Conservation (phyloP, 106 monocot genomes). For the Cymbidium sinense region DNA sequence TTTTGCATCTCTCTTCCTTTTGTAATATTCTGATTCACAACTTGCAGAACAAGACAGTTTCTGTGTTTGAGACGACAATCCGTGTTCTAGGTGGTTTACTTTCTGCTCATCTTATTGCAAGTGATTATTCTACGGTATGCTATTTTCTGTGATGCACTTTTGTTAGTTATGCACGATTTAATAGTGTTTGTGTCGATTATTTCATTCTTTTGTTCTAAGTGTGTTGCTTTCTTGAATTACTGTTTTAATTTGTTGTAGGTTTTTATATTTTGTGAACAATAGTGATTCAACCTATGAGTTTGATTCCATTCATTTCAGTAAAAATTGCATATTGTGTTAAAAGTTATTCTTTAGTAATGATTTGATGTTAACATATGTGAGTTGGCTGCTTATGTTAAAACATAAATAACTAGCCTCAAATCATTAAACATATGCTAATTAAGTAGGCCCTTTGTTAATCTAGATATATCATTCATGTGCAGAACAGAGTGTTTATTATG, state of each 20-base stretch:
- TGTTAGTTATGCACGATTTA: background rate
- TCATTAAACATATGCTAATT: background rate
- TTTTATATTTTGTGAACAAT: background rate
- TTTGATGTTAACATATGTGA: background rate
- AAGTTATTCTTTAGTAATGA: background rate
- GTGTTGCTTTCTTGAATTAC: background rate
- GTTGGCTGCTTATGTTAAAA: background rate
- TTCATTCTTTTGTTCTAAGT: background rate
- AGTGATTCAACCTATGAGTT: background rate
- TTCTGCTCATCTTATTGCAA: slow-evolving; percentile 95
- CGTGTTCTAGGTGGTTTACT: slow-evolving; percentile 90
- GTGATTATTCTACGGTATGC: slow-evolving; percentile 92
- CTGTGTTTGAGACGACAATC: slow-evolving; percentile 96
- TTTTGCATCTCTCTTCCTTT: background rate
- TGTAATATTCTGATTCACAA: background rate
- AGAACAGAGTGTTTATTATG: background rate
- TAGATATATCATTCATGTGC: background rate
- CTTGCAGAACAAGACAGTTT: slow-evolving; percentile 89
- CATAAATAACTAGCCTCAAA: background rate
- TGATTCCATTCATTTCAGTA: background rate
- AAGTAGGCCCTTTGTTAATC: no score
- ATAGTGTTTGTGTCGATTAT: background rate
- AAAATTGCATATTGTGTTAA: background rate
- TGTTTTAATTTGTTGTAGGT: background rate
- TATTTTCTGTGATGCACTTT: background rate